Conservation (phyloP, 441 rosid species). For the Gossypium gossypioides region DNA sequence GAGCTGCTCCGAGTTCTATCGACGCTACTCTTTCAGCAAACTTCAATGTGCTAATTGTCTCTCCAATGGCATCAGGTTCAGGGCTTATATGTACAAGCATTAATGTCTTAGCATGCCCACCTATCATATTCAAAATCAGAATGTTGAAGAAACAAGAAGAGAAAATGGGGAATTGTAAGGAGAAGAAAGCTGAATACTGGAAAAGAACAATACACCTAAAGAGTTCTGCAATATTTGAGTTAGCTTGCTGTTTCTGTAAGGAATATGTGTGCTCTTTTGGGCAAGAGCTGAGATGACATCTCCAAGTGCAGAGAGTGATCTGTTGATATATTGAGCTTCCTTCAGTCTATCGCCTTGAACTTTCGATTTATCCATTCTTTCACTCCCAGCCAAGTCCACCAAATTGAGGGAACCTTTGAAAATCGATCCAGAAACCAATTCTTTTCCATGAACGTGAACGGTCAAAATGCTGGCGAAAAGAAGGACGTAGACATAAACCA, state of each 20-base stretch:
- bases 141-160: neutral
- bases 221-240: conserved; percentile 88
- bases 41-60: conserved; percentile 84
- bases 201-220: conserved; percentile 40
- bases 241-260: conserved; percentile 88
- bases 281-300: conserved; percentile 93
- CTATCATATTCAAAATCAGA: conserved; percentile 23
- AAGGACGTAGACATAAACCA: neutral
- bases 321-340: conserved; percentile 89
- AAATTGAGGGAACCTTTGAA: conserved; percentile 78
- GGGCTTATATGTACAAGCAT: conserved; percentile 92
- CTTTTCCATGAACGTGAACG: conserved; percentile 81
- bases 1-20: conserved; percentile 86
- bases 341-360: conserved; percentile 86
- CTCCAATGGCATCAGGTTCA: conserved; percentile 62
- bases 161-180: neutral
- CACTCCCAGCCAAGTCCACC: conserved; percentile 96
- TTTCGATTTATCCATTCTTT: conserved; percentile 87
- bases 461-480: conserved; percentile 57
- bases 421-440: conserved; percentile 59
- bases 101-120: conserved; percentile 90
- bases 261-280: conserved; percentile 77
- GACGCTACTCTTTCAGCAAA: conserved; percentile 90
- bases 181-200: neutral
- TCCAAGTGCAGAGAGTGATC: conserved; percentile 89